Base-by-base conservation (phyloP, 2,329 filamentous ascomycete genomes). In the Verticillium alfalfae region DNA sequence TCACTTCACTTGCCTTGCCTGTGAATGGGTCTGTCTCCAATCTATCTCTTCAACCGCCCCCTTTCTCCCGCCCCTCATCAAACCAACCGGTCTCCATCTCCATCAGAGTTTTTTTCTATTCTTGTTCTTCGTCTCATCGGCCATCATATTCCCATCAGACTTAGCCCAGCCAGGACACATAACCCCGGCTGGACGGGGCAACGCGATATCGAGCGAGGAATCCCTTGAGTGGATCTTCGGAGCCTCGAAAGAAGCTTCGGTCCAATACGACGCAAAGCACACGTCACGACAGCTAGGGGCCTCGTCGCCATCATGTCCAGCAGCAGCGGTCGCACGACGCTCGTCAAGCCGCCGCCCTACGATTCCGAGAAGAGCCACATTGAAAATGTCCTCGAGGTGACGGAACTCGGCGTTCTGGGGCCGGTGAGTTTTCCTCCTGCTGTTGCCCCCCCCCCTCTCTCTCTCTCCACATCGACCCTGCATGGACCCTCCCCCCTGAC, bases 381-480 rank as follows among this genome's bases (percentile, higher is more conserved):
- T 65, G 94, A 98, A 78, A 94, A 96, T 76, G 88, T 91, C 57
- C 84, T 97, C 61, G 93, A 97, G 70, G 81, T 97, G 68, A 95
- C 90, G 3, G 90, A 92, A 66, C 81, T 97, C 59, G 81, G 81
- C 60, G 88, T 90, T 64, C 86, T 95, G 65, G 89, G 90, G 55
- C 89, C 89, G 62, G 89, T 92, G 79, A 72, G 85, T 76, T 13
- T 58, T 34, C 16, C 31, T 9, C 15, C 26, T 31, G 26, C 2
- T 31, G 26, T 5, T 31, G 4, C 26, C 5, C 26, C 4, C 16
- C 18, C 34, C 34, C 26, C 58, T 34, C 22, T 16, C 16, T 18
- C 39, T 45, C n/a, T 45, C 18, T 45, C 16, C 16, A 45, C 39
- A 8, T 38, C 9, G 9, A 38, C 37, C 6, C 5, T 31, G 26